Base-by-base conservation (phyloP, 495 filamentous ascomycete genomes). In the Rostrohypoxylon terebratum region DNA sequence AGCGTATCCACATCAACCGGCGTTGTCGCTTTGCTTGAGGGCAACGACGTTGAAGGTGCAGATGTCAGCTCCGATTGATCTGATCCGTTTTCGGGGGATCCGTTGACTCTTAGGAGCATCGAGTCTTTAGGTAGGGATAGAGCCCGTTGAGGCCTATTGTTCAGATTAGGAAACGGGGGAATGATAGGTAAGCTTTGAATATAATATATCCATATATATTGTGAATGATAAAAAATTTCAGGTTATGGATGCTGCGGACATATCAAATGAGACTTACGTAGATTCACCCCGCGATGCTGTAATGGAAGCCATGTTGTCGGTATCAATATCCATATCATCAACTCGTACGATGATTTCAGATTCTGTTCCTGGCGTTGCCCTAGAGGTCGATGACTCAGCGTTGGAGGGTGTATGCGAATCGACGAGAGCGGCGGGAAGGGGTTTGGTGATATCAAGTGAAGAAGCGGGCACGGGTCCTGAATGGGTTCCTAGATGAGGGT, bases 11-110 rank as follows among this genome's bases (percentile, higher is more conserved):
- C 70, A 50, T 86, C 86, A 54, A 84, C 77, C 14, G 86, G 86
- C 48, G 86, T 87, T 18, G 86, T 88, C 54, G 83, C 85, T 78
- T 87, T 87, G 76, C 86, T 88, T 57, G 86, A 87, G 18, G 77
- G 72, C 53, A 67, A 68, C 65, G 64, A 67, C 16, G 83, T 82
- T 2, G 80, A 79, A n/a, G 81, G 79, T 10, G 72, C 65, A 4
- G 86, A 85, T 42, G 82, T 83, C 14, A 77, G 66, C 16, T 86
- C 85, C 33, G 83, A 86, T 11, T 77, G 75, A 5, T 84, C 82
- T 67, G 83, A 79, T 38, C 77, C 33, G 33, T 74, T 71, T 50
- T 63, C 63, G 33, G 63, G 45, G 13, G 67, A 67, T 25, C 34
- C 66, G 20, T 61, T 63, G 71, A 31, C 36, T 40, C 63, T 42